These are phyloP conservation scores for Aspergillus floridensis DNA, from an alignment of 2,329 filamentous ascomycete species.

Conservation along the genomic window DNA sequence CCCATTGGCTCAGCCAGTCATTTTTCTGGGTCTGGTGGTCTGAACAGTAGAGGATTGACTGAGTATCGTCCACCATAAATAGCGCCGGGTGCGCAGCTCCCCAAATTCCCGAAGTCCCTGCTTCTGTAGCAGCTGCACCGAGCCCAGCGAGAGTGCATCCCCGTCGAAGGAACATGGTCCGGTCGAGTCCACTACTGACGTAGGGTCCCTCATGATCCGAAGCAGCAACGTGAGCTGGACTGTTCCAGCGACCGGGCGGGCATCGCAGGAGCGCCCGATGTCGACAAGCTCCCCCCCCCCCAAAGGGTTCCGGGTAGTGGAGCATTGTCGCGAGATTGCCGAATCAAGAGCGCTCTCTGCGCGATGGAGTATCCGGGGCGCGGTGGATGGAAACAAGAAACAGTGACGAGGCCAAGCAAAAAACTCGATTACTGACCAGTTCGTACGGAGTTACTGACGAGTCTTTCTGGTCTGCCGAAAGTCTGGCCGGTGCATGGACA, in stretches of 20 bases:
- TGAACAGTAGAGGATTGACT: neutral
- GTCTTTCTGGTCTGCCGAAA: neutral
- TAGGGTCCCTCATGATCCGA: neutral
- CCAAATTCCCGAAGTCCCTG: neutral
- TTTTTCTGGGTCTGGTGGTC: neutral
- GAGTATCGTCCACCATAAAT: neutral
- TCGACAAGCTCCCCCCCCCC: constrained; percentile 4
- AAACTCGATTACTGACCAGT: neutral
- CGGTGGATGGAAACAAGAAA: neutral
- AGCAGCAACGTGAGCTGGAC: constrained; percentile 10
- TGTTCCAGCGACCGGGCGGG: constrained; percentile 5
- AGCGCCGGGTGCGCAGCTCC: neutral
- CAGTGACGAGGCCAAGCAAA: neutral
- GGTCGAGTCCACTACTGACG: constrained; percentile 4
- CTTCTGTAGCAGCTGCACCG: neutral
- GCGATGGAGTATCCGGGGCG: neutral
- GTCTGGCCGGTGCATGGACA: neutral
- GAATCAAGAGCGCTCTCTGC: neutral
- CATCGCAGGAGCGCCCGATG: constrained; percentile 2
- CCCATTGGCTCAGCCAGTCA: neutral
- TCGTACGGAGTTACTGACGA: neutral
- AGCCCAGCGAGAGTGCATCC: neutral
- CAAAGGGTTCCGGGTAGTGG: constrained; percentile 4
- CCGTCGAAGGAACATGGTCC: neutral
- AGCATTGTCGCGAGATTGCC: constrained; percentile 1